Base-by-base conservation (phyloP, 1,139 yeast species). In the Zhuliangozyma blackwelliae region DNA sequence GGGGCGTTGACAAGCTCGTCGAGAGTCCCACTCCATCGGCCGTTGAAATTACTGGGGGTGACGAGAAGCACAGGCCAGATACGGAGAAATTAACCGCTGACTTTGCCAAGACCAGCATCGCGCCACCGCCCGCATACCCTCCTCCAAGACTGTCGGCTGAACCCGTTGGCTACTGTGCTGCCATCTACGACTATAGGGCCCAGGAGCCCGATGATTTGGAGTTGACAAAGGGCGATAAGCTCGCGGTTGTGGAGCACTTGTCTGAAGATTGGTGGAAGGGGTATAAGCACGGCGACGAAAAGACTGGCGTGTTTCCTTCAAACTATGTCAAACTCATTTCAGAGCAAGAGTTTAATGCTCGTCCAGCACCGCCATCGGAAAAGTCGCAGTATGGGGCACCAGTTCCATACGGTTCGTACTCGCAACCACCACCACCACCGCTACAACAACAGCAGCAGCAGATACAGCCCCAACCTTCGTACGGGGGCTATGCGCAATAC, bases 251-350 rank as follows among this genome's bases (percentile, higher is more conserved):
- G 5, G 96, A 89, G 54, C 87, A 79, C 55, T 71, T 84, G 41
- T 86, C 94, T 16, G 73, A 75, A 29, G 94, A 89, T 56, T 90
- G 98, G 97, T 89, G 94, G 88, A 82, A 78, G 56, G 97, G 98
- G 31, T 67, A 63, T 51, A 60, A 54, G 41, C 49, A 51, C 36
- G 67, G 68, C 20, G 63, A 68, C 40, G 72, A 76, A 30, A 76
- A 77, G 31, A 74, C 75, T 7, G 98, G 98, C 21, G 81, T 90
- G 50, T 90, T 92, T 66, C 98, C 98, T 6, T 68, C 94, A 2
- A 88, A 88, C 59, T 92, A 92, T 55, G 95, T 88, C 32, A 71
- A 65, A 43, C 59, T 71, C 5, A 61, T 75, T 7, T 65, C 67
- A 13, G 64, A 65, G 36, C 50, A 59, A 13, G 73, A 65, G 30